Conservation (phyloP, 495 filamentous ascomycete genomes). For the Immersiella caudata region DNA sequence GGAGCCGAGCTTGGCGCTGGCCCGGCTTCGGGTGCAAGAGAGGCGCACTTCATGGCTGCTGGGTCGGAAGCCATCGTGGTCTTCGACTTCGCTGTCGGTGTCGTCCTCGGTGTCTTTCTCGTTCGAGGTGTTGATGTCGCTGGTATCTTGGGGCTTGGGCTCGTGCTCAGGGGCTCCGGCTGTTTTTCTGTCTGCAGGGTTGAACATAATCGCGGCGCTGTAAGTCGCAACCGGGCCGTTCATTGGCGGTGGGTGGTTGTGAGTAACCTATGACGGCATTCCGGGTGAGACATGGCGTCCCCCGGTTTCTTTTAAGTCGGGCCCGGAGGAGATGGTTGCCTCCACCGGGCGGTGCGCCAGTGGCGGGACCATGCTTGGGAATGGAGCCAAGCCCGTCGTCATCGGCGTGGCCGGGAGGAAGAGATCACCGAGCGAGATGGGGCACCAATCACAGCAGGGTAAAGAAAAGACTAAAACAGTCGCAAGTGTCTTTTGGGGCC, state of each 20-base stretch:
- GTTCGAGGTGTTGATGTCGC: background rate
- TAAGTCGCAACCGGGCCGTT: background rate
- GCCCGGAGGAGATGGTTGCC: background rate
- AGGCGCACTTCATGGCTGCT: constrained; percentile 25
- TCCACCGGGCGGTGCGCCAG: background rate
- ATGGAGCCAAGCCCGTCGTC: background rate
- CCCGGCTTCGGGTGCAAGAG: constrained; percentile 5
- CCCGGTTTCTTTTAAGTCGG: background rate
- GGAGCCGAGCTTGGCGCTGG: constrained; percentile 12
- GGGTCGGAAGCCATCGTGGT: constrained; percentile 33
- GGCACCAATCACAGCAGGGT: background rate
- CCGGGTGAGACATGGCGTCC: background rate
- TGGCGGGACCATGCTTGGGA: background rate
- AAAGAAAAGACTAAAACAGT: background rate
- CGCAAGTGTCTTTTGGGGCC: background rate
- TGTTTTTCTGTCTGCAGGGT: background rate
- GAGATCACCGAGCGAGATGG: background rate
- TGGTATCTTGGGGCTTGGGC: background rate
- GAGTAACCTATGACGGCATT: background rate
- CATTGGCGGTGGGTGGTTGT: background rate
- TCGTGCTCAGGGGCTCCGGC: background rate
- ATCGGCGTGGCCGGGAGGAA: background rate
- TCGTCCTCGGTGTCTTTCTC: constrained; percentile 1
- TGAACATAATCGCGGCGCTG: background rate
- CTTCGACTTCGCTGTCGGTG: constrained; percentile 11